Percentiles rank a stretch among this genome's conserved stretches.
Conservation (phyloP, 2,329 filamentous ascomycete genomes). For the Ophiostoma triangulosporum region DNA sequence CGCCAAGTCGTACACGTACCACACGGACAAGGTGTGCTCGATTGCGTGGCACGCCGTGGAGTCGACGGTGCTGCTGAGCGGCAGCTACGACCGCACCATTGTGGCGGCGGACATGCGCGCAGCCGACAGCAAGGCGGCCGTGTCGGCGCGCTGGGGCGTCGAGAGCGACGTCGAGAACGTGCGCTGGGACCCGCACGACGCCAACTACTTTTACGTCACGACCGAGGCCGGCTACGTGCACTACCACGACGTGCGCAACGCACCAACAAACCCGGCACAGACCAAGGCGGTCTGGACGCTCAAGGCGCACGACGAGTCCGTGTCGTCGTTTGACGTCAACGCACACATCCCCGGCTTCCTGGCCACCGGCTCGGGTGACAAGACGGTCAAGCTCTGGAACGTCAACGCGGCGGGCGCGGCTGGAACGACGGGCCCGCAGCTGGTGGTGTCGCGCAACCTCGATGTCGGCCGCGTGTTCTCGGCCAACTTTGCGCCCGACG, state of each 20-base stretch:
- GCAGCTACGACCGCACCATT: conserved; percentile 87
- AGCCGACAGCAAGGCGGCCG: conserved; percentile 47
- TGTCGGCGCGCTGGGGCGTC: conserved; percentile 75
- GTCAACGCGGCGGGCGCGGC: conserved; percentile 42
- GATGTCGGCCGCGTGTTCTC: conserved; percentile 94
- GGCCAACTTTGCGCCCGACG: conserved; percentile 76
- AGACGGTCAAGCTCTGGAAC: conserved; percentile 95
- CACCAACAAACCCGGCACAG: conserved; percentile 55
- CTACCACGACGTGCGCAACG: conserved; percentile 74
- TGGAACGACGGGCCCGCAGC: conserved; percentile 49
- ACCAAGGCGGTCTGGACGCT: conserved; percentile 88
- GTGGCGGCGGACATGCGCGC: conserved; percentile 95
- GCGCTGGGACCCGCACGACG: conserved; percentile 83
- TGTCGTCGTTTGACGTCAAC: conserved; percentile 91
- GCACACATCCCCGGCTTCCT: conserved; percentile 80
- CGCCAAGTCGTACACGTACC: conserved; percentile 89
- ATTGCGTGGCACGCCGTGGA: conserved; percentile 84
- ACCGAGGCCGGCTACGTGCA: conserved; percentile 88
- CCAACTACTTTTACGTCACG: conserved; percentile 88
- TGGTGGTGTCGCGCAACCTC: conserved; percentile 84
- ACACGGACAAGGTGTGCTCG: conserved; percentile 96
- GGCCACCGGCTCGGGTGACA: conserved; percentile 86
- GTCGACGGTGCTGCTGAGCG: conserved; percentile 77
- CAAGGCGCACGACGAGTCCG: conserved; percentile 85
- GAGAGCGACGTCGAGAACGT: conserved; percentile 92